These are phyloP conservation scores for Hirschfeldia incana DNA, from an alignment of 345 rosid genomes.

Conservation along the genomic window DNA sequence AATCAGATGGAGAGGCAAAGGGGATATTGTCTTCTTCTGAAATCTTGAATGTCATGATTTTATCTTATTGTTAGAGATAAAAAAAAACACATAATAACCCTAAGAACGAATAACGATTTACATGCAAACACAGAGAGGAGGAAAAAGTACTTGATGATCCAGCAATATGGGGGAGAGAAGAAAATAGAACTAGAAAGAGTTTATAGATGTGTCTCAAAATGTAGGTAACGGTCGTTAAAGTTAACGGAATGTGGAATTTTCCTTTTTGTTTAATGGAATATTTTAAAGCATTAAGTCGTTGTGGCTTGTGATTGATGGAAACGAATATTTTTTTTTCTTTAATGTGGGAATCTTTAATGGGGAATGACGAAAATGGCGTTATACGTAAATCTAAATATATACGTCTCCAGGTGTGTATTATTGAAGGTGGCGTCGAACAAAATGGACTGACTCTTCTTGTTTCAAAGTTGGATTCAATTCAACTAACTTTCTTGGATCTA, in stretches of 20 bases:
- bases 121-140: neutral
- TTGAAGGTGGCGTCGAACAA: conserved; percentile 25
- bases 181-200: neutral
- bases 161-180: conserved; percentile 21
- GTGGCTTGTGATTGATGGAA: conserved; percentile 30
- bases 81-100: neutral
- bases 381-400: neutral
- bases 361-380: neutral
- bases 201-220: conserved; percentile 16
- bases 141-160: conserved; percentile 16
- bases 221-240: conserved; percentile 21
- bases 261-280: conserved; percentile 19
- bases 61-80: conserved; percentile 9
- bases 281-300: conserved; percentile 12
- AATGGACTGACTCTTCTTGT: conserved; percentile 33
- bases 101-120: neutral
- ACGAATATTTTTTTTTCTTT: conserved; percentile 15
- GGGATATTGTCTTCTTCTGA: conserved; percentile 13
- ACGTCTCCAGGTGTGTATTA: neutral
- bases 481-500: conserved; percentile 25
- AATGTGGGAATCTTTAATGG: neutral
- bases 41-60: conserved; percentile 17
- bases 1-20: conserved; percentile 21
- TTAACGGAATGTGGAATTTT: conserved; percentile 30
- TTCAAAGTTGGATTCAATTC: neutral